Evolutionary conservation across 116 monocot species (phyloP).

Genomic region (Cymodocea nodosa): DNA sequence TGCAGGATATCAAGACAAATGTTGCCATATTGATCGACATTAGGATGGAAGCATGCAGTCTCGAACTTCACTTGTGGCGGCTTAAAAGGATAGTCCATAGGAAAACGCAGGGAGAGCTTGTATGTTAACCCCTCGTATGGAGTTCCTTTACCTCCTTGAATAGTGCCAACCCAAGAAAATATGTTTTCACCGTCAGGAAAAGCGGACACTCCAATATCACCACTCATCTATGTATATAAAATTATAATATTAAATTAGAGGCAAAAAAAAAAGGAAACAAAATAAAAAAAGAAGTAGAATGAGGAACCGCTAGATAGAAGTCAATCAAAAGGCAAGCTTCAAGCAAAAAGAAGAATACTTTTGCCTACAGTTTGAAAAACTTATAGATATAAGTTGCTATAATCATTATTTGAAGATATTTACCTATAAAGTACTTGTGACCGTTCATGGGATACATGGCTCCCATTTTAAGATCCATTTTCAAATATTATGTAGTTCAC

Average conservation of each 20-base stretch:
- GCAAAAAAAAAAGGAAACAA: neutral
- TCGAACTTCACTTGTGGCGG: slow-evolving; percentile 75
- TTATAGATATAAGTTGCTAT: too few species aligned
- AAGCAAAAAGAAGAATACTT: too few species aligned
- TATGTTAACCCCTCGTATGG: slow-evolving; percentile 63
- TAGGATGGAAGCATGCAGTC: slow-evolving; percentile 75
- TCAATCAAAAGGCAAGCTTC: too few species aligned
- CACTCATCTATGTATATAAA: slow-evolving; percentile 39
- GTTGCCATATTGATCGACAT: slow-evolving; percentile 60
- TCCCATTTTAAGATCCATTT: too few species aligned
- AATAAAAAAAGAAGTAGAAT: neutral
- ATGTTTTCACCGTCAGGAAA: slow-evolving; percentile 76
- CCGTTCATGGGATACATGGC: too few species aligned
- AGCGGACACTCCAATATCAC: slow-evolving; percentile 53
- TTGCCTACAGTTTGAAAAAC: too few species aligned
- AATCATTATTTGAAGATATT: too few species aligned
- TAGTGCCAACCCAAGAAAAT: slow-evolving; percentile 66
- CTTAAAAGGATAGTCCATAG: slow-evolving; percentile 67
- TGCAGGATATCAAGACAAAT: slow-evolving; percentile 79
- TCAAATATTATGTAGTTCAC: too few species aligned
- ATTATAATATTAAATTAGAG: neutral
- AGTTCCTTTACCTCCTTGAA: slow-evolving; percentile 55
- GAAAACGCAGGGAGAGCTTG: slow-evolving; percentile 61
- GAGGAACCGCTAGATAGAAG: too few species aligned
- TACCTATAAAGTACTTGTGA: too few species aligned